Percentiles rank a stretch among this genome's conserved stretches.
Conservation (phyloP, 2,329 filamentous ascomycete genomes). For the Chrysosporium queenslandicum region DNA sequence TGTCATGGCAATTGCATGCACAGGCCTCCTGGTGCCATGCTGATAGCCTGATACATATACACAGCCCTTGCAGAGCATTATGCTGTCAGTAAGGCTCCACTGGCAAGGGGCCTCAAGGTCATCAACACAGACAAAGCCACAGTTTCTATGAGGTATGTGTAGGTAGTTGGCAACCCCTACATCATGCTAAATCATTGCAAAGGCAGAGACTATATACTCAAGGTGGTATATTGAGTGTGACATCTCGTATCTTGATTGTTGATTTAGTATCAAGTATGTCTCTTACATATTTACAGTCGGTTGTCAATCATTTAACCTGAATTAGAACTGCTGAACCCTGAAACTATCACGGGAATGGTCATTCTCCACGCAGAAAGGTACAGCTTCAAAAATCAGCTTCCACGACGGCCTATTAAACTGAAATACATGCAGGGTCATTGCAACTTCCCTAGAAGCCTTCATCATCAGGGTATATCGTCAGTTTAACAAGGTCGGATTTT, state of each 20-base stretch:
- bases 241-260: conserved; percentile 86
- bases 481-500: conserved; percentile 83
- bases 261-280: conserved; percentile 65
- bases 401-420: neutral
- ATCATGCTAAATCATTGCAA: conserved; percentile 18
- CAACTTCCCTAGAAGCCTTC: conserved; percentile 87
- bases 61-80: conserved; percentile 82
- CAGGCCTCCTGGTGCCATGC: neutral
- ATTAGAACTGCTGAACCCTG: conserved; percentile 58
- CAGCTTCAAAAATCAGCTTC: neutral
- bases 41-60: neutral
- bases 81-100: conserved; percentile 71
- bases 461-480: conserved; percentile 89
- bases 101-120: conserved; percentile 73
- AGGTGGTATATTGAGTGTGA: conserved; percentile 91
- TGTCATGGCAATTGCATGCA: conserved; percentile 11
- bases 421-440: conserved; percentile 49
- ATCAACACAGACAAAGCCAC: conserved; percentile 93
- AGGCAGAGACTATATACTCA: conserved; percentile 83
- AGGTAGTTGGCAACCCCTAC: neutral
- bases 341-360: conserved; percentile 76
- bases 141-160: conserved; percentile 54
- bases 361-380: conserved; percentile 74
- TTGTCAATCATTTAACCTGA: neutral
- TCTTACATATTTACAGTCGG: neutral